Percentiles rank a stretch among this genome's conserved stretches.
Conservation (phyloP, 1,284 basidiomycete genomes). For the Golubevia sp. region DNA sequence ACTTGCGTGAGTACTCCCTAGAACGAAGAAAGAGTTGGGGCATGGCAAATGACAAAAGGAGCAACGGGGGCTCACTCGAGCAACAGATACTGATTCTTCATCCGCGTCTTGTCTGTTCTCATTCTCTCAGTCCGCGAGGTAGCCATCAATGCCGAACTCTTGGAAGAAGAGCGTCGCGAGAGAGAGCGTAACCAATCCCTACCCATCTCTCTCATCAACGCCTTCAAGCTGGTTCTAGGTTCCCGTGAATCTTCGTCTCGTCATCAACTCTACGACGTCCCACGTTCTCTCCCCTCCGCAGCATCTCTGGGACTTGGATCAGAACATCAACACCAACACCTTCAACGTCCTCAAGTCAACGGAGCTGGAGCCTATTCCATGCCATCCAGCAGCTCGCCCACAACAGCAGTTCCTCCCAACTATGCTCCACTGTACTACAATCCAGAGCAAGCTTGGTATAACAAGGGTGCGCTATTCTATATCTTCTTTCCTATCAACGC, state of each 20-base stretch:
- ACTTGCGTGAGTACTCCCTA: conserved; percentile 16
- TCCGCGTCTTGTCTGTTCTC: too few relatives aligned
- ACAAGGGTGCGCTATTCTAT: conserved; percentile 29
- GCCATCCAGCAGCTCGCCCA: too few relatives aligned
- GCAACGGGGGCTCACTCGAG: too few relatives aligned
- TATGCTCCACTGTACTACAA: not conserved
- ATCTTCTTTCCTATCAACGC: conserved; percentile 36
- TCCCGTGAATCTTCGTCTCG: conserved; percentile 16
- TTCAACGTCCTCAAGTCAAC: not conserved
- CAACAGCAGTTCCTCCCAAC: too few relatives aligned
- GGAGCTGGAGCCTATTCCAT: not conserved
- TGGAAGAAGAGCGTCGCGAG: conserved; percentile 46
- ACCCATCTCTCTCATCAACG: conserved; percentile 32
- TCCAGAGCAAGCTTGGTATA: conserved; percentile 22
- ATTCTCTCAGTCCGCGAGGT: conserved; percentile 24
- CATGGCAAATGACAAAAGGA: too few relatives aligned
- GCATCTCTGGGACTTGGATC: conserved; percentile 18
- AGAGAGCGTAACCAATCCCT: conserved; percentile 32
- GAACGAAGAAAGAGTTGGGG: too few relatives aligned
- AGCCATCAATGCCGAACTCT: conserved; percentile 54
- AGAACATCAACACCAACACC: not conserved
- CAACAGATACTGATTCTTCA: too few relatives aligned
- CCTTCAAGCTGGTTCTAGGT: conserved; percentile 43
- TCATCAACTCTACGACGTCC: conserved; percentile 28
- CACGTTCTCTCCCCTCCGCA: conserved; percentile 24